These are phyloP conservation scores for Pyrus pyrifolia DNA, from an alignment of 306 rosid genomes.

Conservation along the genomic window DNA sequence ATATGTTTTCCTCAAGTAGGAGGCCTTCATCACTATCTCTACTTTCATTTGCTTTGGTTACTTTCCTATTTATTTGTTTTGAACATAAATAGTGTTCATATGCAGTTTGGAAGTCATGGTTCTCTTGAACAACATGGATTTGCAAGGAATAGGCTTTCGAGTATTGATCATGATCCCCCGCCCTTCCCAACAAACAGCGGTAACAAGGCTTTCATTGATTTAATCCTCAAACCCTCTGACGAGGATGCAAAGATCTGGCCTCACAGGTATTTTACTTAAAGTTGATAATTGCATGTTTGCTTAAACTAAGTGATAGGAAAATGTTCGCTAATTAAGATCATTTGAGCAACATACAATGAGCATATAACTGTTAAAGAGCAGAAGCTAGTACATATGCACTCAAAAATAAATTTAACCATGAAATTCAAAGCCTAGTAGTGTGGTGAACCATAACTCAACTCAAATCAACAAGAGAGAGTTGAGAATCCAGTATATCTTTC, in stretches of 20 bases:
- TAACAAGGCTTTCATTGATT: slow-evolving; percentile 49
- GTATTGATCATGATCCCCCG: slow-evolving; percentile 65
- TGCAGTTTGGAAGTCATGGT: slow-evolving; percentile 57
- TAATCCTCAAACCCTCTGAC: slow-evolving; percentile 57
- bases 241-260: slow-evolving; percentile 60
- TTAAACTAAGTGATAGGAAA: background rate
- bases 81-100: background rate
- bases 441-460: too few relatives aligned
- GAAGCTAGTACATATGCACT: too few relatives aligned
- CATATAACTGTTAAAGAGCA: too few relatives aligned
- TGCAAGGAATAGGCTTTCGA: slow-evolving; percentile 69
- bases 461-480: too few relatives aligned
- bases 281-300: background rate
- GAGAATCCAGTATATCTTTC: too few relatives aligned
- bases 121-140: slow-evolving; percentile 71
- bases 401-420: too few relatives aligned
- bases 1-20: slow-evolving; percentile 77
- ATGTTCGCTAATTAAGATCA: too few relatives aligned
- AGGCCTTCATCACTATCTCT: slow-evolving; percentile 7
- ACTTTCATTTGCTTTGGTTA: background rate
- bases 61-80: background rate
- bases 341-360: too few relatives aligned
- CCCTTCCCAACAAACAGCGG: slow-evolving; percentile 41
- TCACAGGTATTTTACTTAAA: slow-evolving; percentile 42
- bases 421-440: too few relatives aligned